Evolutionary conservation across 306 rosid genomes (phyloP), one percentile per base, ranked within the genome.

Genomic region (Biancaea sappan): DNA sequence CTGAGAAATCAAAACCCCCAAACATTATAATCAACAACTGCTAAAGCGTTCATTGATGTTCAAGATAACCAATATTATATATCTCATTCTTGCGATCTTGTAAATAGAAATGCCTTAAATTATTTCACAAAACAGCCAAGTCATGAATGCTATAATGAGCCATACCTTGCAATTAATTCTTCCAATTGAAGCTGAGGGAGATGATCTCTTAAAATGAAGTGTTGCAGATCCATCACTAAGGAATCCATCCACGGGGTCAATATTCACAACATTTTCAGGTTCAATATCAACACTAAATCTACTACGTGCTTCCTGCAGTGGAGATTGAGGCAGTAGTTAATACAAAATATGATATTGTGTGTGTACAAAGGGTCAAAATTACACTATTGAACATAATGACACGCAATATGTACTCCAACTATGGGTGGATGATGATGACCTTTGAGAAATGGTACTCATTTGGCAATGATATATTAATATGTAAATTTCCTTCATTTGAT

Each of bases 131-230:
- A 40, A 46, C 75, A 54, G 68, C 29, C 4, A 54, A 75, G 44
- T 78, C 62, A 63, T 18, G 52, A 65, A 57, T 71, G 62, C 66
- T 62, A 66, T 77, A 66, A 66, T 10, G 72, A 56, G 57, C 66
- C 79, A 75, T 87, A 94, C 98, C 99, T 94, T 94, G 88, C 97
- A 94, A 84, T 83, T 83, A 73, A 92, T 84, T 86, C 89, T 92
- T 73, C 88, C 96, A 79, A 65, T 25, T 51, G 96, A 83, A 77
- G 86, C 87, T 12, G 84, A 48, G 73, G 84, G 78, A 26, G 91
- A 92, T 35, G 88, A 73, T 86, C 91, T 92, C 80, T 73, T 88
- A 81, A 84, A 94, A 76, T 82, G 94, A 82, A 94, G 83, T 51
- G 75, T 74, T 47, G 96, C 93, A 68, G 90, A 92, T 73, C 97